Percentiles rank a stretch among this genome's conserved stretches.
Evolutionary conservation across 1,284 basidiomycete species (phyloP).

Genomic region (Cryptococcus depauperatus): DNA sequence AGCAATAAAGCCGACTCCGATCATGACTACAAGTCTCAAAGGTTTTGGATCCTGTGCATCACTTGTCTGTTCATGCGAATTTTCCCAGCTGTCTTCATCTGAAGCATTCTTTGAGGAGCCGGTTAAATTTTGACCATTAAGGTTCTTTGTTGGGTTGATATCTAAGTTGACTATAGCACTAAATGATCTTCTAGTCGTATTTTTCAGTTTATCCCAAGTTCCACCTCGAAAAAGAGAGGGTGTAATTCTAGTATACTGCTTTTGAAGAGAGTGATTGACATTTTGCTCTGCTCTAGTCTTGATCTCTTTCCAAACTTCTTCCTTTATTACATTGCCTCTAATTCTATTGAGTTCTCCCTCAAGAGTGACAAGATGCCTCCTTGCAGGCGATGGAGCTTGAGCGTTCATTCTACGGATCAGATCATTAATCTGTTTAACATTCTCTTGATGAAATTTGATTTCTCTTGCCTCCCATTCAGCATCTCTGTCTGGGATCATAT

Average conservation of each 20-base stretch:
- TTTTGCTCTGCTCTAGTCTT: constrained; percentile 23
- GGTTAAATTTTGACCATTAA: constrained; percentile 4
- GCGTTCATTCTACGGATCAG: constrained; percentile 70
- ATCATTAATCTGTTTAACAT: constrained; percentile 62
- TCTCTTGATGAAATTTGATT: constrained; percentile 59
- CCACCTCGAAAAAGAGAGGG: constrained; percentile 17
- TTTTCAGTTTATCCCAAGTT: constrained; percentile 18
- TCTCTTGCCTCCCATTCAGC: constrained; percentile 66
- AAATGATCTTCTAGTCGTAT: constrained; percentile 22
- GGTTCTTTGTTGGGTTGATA: constrained; percentile 16
- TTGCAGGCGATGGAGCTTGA: constrained; percentile 64
- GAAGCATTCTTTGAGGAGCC: constrained; percentile 2
- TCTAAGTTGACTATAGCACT: constrained; percentile 24
- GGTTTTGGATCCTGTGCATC: constrained; percentile 13
- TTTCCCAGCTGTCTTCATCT: not conserved
- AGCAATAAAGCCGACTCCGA: constrained; percentile 20
- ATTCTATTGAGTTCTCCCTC: constrained; percentile 55
- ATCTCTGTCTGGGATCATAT: constrained; percentile 55
- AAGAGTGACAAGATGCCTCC: constrained; percentile 55
- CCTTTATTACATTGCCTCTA: constrained; percentile 49
- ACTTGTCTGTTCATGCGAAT: not conserved
- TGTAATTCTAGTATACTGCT: not conserved
- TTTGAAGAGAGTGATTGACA: not conserved
- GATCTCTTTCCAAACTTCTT: constrained; percentile 33
- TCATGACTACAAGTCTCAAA: constrained; percentile 19